Evolutionary conservation across 768 basidiomycete species (phyloP).

Genomic region (Tulasnella calospora): DNA sequence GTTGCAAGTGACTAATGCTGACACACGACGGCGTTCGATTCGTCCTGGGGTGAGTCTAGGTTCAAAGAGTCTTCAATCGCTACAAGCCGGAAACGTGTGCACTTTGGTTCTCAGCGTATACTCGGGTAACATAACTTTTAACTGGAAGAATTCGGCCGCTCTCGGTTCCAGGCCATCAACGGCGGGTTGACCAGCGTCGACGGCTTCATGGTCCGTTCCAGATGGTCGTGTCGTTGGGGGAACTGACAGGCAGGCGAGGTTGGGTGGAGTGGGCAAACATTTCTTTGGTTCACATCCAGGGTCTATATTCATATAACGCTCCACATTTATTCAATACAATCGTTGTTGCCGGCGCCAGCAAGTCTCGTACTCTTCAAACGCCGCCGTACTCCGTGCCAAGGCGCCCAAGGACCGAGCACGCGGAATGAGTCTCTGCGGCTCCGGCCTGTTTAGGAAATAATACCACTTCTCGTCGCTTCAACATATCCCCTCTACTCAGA

Average conservation of each 20-base stretch:
- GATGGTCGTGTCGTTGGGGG: not conserved
- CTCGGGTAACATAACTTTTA: not conserved
- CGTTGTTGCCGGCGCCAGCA: not conserved
- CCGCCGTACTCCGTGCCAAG: not conserved
- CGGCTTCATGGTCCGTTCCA: not conserved
- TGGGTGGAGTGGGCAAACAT: too few species aligned
- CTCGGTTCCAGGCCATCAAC: not conserved
- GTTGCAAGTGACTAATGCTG: too few species aligned
- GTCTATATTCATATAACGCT: not conserved
- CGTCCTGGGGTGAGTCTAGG: too few species aligned
- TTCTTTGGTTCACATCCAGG: not conserved
- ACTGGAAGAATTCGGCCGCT: not conserved
- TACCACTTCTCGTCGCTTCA: not conserved
- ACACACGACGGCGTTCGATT: too few species aligned
- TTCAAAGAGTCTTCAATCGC: not conserved
- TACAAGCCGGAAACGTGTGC: not conserved
- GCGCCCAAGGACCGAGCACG: not conserved
- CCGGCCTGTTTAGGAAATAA: not conserved
- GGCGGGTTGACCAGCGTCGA: not conserved
- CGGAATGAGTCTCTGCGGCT: not conserved
- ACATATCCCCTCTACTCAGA: not conserved
- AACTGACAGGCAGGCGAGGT: not conserved
- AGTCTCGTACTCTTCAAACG: not conserved
- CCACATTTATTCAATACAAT: not conserved
- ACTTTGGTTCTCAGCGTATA: not conserved